Conservation (phyloP, 208 protist genomes). For the Trypanosoma avium region DNA sequence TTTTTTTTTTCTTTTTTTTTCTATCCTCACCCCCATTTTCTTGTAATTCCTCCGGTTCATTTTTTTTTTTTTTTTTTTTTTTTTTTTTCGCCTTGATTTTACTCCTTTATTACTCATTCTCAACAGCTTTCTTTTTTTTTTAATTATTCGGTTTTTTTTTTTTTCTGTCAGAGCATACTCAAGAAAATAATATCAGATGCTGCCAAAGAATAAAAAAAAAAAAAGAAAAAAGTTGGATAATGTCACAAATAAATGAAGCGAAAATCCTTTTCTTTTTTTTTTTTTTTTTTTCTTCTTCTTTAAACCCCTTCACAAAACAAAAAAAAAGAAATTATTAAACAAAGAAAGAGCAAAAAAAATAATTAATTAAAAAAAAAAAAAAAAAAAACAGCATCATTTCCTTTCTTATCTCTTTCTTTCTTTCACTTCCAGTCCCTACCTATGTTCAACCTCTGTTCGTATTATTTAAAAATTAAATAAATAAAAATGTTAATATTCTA, state of each 20-base stretch:
- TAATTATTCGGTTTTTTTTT: neutral
- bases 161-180: neutral
- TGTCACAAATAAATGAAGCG: neutral
- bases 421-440: no score
- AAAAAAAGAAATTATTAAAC: no score
- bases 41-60: neutral
- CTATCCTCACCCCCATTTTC: neutral
- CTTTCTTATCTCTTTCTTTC: neutral
- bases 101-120: no score
- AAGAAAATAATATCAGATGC: neutral
- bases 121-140: constrained; percentile 10
- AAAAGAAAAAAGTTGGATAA: neutral
- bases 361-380: no score
- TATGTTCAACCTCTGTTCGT: no score
- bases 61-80: constrained; percentile 13
- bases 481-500: no score
- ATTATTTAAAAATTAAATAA: no score
- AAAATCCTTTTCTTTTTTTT: constrained; percentile 2
- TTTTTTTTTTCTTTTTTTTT: no score
- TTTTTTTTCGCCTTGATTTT: neutral
- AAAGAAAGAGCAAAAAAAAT: no score
- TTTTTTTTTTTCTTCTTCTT: neutral
- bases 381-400: neutral
- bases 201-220: constrained; percentile 1
- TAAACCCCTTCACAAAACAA: neutral